A percentile compares a stretch with the other conserved stretches of the same genome.
These are phyloP conservation scores for Cutaneotrichosporon cutaneum DNA, from an alignment of 1,284 basidiomycete genomes.

Conservation along the genomic window DNA sequence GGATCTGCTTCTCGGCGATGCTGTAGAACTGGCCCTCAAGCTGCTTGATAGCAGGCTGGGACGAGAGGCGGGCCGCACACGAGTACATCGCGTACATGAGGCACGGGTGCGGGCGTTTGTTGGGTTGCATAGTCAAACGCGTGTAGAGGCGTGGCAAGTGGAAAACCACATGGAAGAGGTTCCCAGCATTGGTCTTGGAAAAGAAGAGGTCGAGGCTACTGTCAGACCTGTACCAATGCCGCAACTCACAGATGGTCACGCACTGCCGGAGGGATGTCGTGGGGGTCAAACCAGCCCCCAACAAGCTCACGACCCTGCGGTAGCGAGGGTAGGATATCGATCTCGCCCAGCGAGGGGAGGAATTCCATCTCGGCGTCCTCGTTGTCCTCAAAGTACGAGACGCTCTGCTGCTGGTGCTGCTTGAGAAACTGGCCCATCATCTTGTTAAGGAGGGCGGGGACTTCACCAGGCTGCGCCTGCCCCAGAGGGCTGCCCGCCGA, in stretches of 20 bases:
- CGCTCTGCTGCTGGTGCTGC: constrained; percentile 3
- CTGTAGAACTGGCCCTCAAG: constrained; percentile 37
- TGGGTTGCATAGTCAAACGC: constrained; percentile 28
- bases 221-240: constrained; percentile 8
- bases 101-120: constrained; percentile 33
- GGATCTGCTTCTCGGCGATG: constrained; percentile 37
- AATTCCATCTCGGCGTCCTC: not conserved
- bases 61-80: constrained; percentile 28
- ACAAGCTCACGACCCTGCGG: constrained; percentile 27
- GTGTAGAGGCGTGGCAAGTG: constrained; percentile 33
- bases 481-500: constrained; percentile 2
- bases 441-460: not conserved
- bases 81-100: constrained; percentile 36
- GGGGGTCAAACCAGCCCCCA: constrained; percentile 42
- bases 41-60: constrained; percentile 31
- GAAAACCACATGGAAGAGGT: constrained; percentile 20
- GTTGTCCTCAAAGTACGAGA: constrained; percentile 6
- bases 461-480: not conserved
- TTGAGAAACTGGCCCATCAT: constrained; percentile 1
- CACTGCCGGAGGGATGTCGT: constrained; percentile 36
- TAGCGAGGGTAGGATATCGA: constrained; percentile 20
- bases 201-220: constrained; percentile 33
- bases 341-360: constrained; percentile 4
- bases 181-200: constrained; percentile 17
- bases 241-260: constrained; percentile 38